Base-by-base conservation (phyloP, 1,139 yeast genomes). In the Taphrina populina region DNA sequence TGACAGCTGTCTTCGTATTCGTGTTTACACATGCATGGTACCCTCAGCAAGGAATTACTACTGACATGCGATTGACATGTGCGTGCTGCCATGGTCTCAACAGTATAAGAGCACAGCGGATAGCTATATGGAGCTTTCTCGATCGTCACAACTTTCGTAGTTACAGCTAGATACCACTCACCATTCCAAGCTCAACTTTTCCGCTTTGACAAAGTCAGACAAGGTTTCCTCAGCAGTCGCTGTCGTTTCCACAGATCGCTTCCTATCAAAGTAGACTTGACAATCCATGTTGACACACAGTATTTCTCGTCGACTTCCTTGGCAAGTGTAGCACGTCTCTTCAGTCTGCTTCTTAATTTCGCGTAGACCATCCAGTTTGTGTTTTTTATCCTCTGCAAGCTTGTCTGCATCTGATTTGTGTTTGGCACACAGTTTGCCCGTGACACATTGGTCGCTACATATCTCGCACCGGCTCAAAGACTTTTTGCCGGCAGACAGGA, bases 241-340 rank as follows among this genome's bases (percentile, higher is more conserved):
- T 13, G 36, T 27, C 23, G 40, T 15, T 35, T 52, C 56, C 21
- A 27, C 30, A 23, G 36, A 37, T 35, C 29, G 40, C 24, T 5
- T 41, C n/a, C 56, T 40, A 6, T 21, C 29, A 27, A 52, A 52
- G 43, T 52, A 52, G 43, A 41, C 45, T 11, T 17, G 17, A 26
- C 56, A 52, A 24, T 52, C 56, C 35, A 40, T 33, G 23, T 52
- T 40, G 29, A 52, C 47, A 20, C 56, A 40, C 29, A 33, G 34
- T 15, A 41, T 41, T 20, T 23, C 41, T 2, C 49, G 41, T 15
- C 30, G 15, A 36, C 43, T 34, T 23, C 30, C 40, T 29, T 52
- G 56, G 20, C 56, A 52, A n/a, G 49, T 19, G 11, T 34, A 36
- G 27, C 56, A 52, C 4, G 35, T 40, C 41, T 40, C 46, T 27